Evolutionary conservation across 495 filamentous ascomycete genomes (phyloP), one percentile per base, ranked within the genome.

Genomic region (Podospora anserina): DNA sequence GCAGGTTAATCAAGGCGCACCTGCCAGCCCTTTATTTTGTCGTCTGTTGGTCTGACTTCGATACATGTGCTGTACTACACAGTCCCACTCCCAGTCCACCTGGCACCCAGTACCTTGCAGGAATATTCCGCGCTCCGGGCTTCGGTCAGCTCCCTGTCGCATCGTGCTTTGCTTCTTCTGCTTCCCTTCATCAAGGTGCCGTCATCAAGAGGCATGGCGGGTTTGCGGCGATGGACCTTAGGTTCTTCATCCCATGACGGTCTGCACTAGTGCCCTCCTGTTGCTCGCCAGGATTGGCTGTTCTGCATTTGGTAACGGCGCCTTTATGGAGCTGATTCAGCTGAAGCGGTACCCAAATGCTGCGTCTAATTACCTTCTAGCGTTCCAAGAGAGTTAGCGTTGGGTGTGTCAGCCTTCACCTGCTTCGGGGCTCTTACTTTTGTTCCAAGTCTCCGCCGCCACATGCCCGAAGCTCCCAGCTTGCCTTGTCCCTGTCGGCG

Each of bases 321-420:
- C 63, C 54, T 67, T 18, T 23, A 28, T 26, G 39, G 49, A 68
- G 69, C 66, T 68, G 66, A 68, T 65, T 34, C 28, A 59, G 55
- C 55, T 20, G 62, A 58, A n/a, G 57, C 19, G 63, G 16, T 32
- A 30, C 11, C 9, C 44, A 63, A 59, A 63, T 55, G 30, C 28
- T 13, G 13, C 39, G 60, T 30, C 69, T 68, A 71, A 53, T 54
- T 49, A 49, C 39, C 13, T 32, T 32, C 30, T 61, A 63, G 66
- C 49, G 57, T 30, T 27, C 20, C 60, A 57, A 39, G 34, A 53
- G 56, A 60, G 6, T 19, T 65, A 66, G 64, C 28, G 54, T 44
- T 66, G 63, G 63, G 44, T 30, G 54, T 28, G 56, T 65, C 65
- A 65, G 69, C 63, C 62, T 63, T 63, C 30, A 63, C 34, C 34